phyloP scores from a whole-genome alignment of 2,329 filamentous ascomycete species.

The Bipolaris cookei region DNA sequence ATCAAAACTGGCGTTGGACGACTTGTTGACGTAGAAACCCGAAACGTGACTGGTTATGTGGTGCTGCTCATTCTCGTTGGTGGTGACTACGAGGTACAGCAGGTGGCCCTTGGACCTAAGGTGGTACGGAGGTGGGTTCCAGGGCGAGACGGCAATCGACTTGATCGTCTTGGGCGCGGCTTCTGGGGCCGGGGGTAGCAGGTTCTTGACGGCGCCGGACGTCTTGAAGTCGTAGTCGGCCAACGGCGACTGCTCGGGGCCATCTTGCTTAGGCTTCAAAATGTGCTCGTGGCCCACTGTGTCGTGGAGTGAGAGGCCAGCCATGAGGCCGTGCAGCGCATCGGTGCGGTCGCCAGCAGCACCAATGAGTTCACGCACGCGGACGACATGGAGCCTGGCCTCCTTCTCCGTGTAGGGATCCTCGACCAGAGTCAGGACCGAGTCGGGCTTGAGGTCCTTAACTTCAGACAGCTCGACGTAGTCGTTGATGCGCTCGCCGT shows the following conservation, averaged over 20 bases:
- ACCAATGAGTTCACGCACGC: conserved; percentile 90
- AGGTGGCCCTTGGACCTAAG: conserved; percentile 90
- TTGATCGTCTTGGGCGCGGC: conserved; percentile 89
- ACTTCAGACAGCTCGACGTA: conserved; percentile 93
- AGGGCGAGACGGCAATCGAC: conserved; percentile 83
- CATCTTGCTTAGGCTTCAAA: conserved; percentile 33
- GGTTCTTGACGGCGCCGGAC: conserved; percentile 69
- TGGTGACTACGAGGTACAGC: conserved; percentile 86
- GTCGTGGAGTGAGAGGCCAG: conserved; percentile 87
- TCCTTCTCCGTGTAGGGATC: conserved; percentile 99
- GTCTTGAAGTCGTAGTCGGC: conserved; percentile 79
- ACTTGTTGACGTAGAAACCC: conserved; percentile 97
- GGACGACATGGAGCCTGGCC: conserved; percentile 89
- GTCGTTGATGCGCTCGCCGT: conserved; percentile 89
- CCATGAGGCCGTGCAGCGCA: conserved; percentile 80
- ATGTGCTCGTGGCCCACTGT: conserved; percentile 62
- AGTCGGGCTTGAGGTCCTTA: conserved; percentile 74
- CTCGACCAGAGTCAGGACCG: conserved; percentile 82
- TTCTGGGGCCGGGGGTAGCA: conserved; percentile 71
- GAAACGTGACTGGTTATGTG: conserved; percentile 93
- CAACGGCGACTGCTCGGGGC: conserved; percentile 52
- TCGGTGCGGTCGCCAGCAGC: conserved; percentile 89
- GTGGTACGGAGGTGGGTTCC: conserved; percentile 95
- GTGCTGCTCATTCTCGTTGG: conserved; percentile 91
- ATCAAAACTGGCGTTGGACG: conserved; percentile 93